Evolutionary conservation across 1,284 basidiomycete species (phyloP).

Genomic region (Malassezia globosa): DNA sequence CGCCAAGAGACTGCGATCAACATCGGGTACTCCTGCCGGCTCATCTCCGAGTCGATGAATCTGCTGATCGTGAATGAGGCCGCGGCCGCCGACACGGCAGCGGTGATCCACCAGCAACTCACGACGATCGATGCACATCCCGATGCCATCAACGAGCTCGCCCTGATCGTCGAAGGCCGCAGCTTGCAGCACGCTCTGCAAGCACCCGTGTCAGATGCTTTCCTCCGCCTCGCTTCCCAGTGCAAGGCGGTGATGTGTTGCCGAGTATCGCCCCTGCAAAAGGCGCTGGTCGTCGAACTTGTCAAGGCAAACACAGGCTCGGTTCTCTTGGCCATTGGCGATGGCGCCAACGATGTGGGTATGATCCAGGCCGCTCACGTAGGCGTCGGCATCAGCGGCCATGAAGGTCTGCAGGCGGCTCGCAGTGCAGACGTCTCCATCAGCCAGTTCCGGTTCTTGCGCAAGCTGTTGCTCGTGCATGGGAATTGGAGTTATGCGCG

Average conservation of each 20-base stretch:
- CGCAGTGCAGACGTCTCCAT: conserved; percentile 93
- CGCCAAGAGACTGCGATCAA: conserved; percentile 98
- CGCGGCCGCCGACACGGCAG: conserved; percentile 66
- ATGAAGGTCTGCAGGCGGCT: conserved; percentile 95
- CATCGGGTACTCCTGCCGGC: conserved; percentile 88
- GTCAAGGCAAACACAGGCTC: conserved; percentile 91
- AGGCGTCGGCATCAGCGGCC: conserved; percentile 93
- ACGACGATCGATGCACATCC: conserved; percentile 86
- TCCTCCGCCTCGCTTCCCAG: conserved; percentile 90
- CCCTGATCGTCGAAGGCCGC: conserved; percentile 91
- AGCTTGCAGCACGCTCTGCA: conserved; percentile 74
- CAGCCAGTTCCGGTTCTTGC: conserved; percentile 91
- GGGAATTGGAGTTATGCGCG: conserved; percentile 97
- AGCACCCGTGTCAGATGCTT: conserved; percentile 74
- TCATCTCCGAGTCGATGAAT: conserved; percentile 98
- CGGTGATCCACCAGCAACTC: conserved; percentile 76
- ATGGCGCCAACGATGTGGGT: conserved; percentile 56
- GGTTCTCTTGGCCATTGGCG: conserved; percentile 79
- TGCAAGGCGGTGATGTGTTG: conserved; percentile 98
- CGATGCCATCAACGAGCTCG: conserved; percentile 87
- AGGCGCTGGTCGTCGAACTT: conserved; percentile 93
- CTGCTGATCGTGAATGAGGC: conserved; percentile 85
- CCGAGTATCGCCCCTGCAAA: conserved; percentile 93
- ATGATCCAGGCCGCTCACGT: conserved; percentile 63
- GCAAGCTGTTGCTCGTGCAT: conserved; percentile 89